Evolutionary conservation across 73 alveolate genomes (phyloP).

Genomic region (Paramecium pentaurelia): DNA sequence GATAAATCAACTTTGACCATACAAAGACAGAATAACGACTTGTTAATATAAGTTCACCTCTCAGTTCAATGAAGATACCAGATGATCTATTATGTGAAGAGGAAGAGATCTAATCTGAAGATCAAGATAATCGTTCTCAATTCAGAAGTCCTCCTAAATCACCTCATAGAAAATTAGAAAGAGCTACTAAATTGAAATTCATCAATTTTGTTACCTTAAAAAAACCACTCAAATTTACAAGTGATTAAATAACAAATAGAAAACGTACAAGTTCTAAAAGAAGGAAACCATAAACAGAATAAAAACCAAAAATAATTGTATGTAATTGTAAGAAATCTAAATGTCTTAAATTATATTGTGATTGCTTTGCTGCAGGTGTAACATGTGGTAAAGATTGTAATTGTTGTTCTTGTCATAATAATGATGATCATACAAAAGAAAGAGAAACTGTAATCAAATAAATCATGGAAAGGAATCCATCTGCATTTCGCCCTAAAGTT

Average conservation of each 20-base stretch:
- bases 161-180: conserved; percentile 13
- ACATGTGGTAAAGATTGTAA: conserved; percentile 90
- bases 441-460: conserved; percentile 79
- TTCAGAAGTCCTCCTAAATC: conserved; percentile 7
- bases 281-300: conserved; percentile 25
- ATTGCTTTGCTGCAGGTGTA: conserved; percentile 93
- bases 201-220: neutral
- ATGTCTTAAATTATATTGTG: conserved; percentile 94
- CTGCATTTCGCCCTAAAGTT: conserved; percentile 88
- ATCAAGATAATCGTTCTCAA: neutral
- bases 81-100: conserved; percentile 7
- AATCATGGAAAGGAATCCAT: conserved; percentile 92
- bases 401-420: conserved; percentile 92
- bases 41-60: conserved; percentile 14
- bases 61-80: conserved; percentile 6
- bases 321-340: conserved; percentile 95
- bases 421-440: conserved; percentile 80
- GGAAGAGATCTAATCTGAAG: neutral
- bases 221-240: conserved; percentile 3
- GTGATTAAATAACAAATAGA: neutral
- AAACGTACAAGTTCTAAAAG: conserved; percentile 14
- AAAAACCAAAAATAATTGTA: conserved; percentile 55
- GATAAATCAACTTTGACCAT: conserved; percentile 5
- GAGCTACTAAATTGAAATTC: conserved; percentile 16
- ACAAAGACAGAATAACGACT: conserved; percentile 42